A percentile compares a stretch with the other conserved stretches of the same genome.
phyloP scores from a whole-genome alignment of 805 yeast species.

The Suhomyces vadensis region DNA sequence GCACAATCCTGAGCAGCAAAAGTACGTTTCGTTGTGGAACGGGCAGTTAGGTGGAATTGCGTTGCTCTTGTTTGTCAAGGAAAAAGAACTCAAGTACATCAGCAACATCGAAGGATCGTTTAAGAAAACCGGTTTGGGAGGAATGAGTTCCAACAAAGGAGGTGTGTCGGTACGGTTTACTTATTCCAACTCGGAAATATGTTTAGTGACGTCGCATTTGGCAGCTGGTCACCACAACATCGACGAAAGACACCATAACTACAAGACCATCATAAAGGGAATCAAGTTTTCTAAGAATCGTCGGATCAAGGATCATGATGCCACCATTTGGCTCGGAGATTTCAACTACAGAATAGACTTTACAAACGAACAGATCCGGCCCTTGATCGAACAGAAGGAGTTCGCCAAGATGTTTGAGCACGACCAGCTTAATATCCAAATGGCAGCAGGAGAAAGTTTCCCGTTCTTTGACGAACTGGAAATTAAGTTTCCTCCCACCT shows the following conservation, averaged over 20 bases:
- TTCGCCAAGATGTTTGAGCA: slow-evolving; percentile 53
- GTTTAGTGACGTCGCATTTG: slow-evolving; percentile 82
- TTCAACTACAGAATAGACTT: slow-evolving; percentile 78
- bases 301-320: slow-evolving; percentile 78
- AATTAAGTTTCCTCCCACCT: slow-evolving; percentile 82
- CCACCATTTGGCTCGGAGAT: slow-evolving; percentile 93
- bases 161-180: slow-evolving; percentile 71
- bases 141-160: slow-evolving; percentile 82
- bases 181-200: slow-evolving; percentile 66
- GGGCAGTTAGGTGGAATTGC: slow-evolving; percentile 88
- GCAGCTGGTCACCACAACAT: slow-evolving; percentile 89
- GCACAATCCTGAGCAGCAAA: slow-evolving; percentile 34
- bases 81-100: slow-evolving; percentile 50
- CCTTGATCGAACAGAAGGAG: slow-evolving; percentile 47
- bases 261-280: slow-evolving; percentile 72
- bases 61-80: slow-evolving; percentile 64
- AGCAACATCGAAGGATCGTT: slow-evolving; percentile 67
- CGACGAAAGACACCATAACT: slow-evolving; percentile 84
- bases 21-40: slow-evolving; percentile 62
- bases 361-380: slow-evolving; percentile 72
- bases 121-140: slow-evolving; percentile 93
- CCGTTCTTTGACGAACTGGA: slow-evolving; percentile 79
- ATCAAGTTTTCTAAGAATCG: slow-evolving; percentile 59
- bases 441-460: slow-evolving; percentile 71
- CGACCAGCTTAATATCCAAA: slow-evolving; percentile 81